Conservation (phyloP, 1,284 basidiomycete genomes). For the Abortiporus biennis region DNA sequence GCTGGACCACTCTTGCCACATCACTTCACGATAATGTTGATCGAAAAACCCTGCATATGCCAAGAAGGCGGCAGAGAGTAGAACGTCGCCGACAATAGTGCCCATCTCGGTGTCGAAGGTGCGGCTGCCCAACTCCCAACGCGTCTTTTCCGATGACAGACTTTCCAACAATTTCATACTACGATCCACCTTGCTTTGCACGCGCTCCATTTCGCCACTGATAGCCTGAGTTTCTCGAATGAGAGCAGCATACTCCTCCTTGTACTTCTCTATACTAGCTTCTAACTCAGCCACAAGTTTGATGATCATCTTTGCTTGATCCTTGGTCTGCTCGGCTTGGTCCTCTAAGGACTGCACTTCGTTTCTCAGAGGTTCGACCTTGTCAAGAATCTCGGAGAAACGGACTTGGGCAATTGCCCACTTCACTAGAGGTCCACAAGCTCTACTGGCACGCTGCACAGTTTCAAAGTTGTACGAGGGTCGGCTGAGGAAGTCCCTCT, state of each 20-base stretch:
- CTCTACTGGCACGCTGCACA: slow-evolving; percentile 93
- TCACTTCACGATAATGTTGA: slow-evolving; percentile 94
- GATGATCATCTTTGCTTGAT: slow-evolving; percentile 86
- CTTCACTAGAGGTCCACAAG: slow-evolving; percentile 97
- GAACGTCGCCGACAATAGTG: slow-evolving; percentile 95
- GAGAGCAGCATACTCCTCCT: slow-evolving; percentile 95
- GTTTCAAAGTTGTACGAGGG: slow-evolving; percentile 94
- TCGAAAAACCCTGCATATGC: slow-evolving; percentile 99
- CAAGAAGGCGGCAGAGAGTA: slow-evolving; percentile 94
- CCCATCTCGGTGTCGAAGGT: slow-evolving; percentile 99
- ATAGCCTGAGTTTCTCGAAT: slow-evolving; percentile 98
- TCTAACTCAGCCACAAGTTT: slow-evolving; percentile 93
- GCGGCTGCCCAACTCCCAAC: slow-evolving; percentile 94
- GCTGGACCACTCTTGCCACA: slow-evolving; percentile 94
- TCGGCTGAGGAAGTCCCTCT: slow-evolving; percentile 87
- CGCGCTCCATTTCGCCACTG: slow-evolving; percentile 97
- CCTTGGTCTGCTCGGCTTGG: slow-evolving; percentile 90
- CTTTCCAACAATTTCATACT: slow-evolving; percentile 95
- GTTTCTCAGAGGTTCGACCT: slow-evolving; percentile 93
- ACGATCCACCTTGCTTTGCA: slow-evolving; percentile 94
- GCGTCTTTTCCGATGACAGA: slow-evolving; percentile 89
- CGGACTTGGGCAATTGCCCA: slow-evolving; percentile 98
- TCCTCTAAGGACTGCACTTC: slow-evolving; percentile 92
- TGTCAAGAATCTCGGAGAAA: slow-evolving; percentile 97
- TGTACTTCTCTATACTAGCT: slow-evolving; percentile 89